Percentiles rank a stretch among this genome's conserved stretches.
These are phyloP conservation scores for Amaranthus hypochondriacus DNA, from an alignment of 148 eudicot genomes.

Conservation along the genomic window DNA sequence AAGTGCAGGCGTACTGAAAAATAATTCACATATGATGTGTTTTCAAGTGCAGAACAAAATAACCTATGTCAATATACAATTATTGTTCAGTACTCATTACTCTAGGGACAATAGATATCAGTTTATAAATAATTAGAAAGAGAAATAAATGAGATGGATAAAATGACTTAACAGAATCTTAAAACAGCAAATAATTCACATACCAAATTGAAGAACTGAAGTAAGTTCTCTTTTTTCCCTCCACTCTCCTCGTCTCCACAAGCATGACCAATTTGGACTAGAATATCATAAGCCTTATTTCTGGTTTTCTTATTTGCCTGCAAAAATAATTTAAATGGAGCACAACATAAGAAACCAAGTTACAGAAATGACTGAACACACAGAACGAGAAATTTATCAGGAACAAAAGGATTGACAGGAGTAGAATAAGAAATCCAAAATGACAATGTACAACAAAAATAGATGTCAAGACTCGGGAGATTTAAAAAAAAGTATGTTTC, in stretches of 20 bases:
- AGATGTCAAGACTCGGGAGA: too few species aligned
- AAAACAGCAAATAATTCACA: not conserved
- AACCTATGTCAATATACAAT: not conserved
- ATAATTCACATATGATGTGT: not conserved
- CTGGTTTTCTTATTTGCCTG: slow-evolving; percentile 92
- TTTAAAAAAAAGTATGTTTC: too few species aligned
- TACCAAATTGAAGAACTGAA: slow-evolving; percentile 75
- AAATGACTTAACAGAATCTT: not conserved
- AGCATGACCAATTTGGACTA: slow-evolving; percentile 92
- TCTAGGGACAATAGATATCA: not conserved
- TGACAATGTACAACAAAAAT: too few species aligned
- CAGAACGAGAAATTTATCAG: not conserved
- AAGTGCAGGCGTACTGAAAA: not conserved
- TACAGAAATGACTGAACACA: not conserved
- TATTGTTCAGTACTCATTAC: not conserved
- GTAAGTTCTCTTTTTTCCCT: slow-evolving; percentile 63
- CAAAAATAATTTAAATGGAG: slow-evolving; percentile 12
- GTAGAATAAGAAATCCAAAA: too few species aligned
- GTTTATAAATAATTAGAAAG: not conserved
- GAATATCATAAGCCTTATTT: slow-evolving; percentile 86
- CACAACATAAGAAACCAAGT: not conserved
- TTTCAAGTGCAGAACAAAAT: not conserved
- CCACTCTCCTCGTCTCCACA: slow-evolving; percentile 72
- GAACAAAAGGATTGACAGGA: not conserved
- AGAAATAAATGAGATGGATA: not conserved